Base-by-base conservation (phyloP, 1,284 basidiomycete genomes). In the Boletus mariae region DNA sequence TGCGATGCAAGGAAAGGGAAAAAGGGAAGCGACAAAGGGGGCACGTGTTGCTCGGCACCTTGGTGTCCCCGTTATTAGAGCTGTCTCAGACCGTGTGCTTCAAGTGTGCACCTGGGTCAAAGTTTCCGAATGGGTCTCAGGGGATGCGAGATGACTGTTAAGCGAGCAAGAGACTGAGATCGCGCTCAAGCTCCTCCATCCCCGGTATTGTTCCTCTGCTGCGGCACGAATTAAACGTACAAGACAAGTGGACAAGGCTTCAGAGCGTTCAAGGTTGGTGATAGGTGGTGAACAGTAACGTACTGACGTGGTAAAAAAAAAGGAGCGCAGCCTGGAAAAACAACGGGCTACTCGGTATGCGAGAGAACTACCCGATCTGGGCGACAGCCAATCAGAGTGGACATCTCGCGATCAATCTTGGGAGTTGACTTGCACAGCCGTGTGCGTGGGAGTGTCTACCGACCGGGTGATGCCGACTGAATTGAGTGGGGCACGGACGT, bases 381-480 rank as follows among this genome's bases (percentile, higher is more conserved):
- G 42, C 15, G 20, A 31, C 43, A 34, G 15, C 51, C 54, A 65
- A 65, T 65, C 52, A 61, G 46, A 25, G 9, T 8, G 20, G 13
- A 4, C 43, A 57, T 52, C 58, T 31, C 31, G 31, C 31, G 31
- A 31, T 12, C 31, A 31, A 31, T 31, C 31, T 52, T 25, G 43
- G 42, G 60, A 64, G 63, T 54, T 55, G 49, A 51, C 49, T 4
- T 42, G 48, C 52, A 67, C 59, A 64, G 63, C 63, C 63, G 40
- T 47, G 13, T 13, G 51, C 67, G 65, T 65, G 63, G 47, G 67
- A 67, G 34, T 5, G n/a, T 31, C 1, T 15, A 5, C 29, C 40
- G 38, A 37, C 31, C 64, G 64, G 64, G 10, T 40, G 0, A 52
- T 55, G 48, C 64, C 64, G 64, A 69, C 35, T 69, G 62, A 70